phyloP scores from a whole-genome alignment of 257 asterid species.

The Solanum neorickii region DNA sequence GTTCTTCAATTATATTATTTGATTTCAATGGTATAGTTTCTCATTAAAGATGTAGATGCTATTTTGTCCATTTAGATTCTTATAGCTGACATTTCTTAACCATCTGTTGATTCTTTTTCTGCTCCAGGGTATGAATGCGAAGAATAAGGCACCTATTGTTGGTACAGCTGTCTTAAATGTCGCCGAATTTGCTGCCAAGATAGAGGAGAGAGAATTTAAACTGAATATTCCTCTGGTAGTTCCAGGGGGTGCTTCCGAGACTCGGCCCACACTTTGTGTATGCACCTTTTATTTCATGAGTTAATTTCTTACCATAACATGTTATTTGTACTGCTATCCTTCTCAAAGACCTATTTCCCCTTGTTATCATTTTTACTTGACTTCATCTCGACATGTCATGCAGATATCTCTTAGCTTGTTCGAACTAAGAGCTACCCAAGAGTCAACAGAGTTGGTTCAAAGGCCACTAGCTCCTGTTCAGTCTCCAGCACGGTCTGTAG shows the following conservation, averaged over 20 bases:
- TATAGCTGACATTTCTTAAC: neutral
- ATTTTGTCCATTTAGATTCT: neutral
- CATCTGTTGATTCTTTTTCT: neutral
- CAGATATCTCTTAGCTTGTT: conserved; percentile 63
- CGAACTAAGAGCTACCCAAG: conserved; percentile 48
- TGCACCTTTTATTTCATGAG: conserved; percentile 3
- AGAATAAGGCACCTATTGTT: conserved; percentile 45
- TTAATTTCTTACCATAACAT: neutral
- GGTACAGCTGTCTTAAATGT: conserved; percentile 65
- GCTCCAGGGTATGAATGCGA: conserved; percentile 41
- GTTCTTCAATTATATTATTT: neutral
- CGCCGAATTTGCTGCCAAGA: conserved; percentile 62
- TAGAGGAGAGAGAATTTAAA: conserved; percentile 38
- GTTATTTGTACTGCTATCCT: neutral
- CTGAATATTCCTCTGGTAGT: conserved; percentile 55
- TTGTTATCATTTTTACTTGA: neutral
- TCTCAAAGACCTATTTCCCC: neutral
- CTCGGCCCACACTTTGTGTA: conserved; percentile 48
- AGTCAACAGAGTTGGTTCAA: conserved; percentile 34
- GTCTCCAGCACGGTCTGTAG: conserved; percentile 42
- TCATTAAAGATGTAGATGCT: neutral
- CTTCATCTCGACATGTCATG: neutral
- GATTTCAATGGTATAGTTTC: neutral
- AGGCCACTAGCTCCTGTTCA: conserved; percentile 36
- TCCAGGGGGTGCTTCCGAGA: conserved; percentile 30